Evolutionary conservation across 177 flowering plant genomes (phyloP).

Genomic region (Tripterygium wilfordii): DNA sequence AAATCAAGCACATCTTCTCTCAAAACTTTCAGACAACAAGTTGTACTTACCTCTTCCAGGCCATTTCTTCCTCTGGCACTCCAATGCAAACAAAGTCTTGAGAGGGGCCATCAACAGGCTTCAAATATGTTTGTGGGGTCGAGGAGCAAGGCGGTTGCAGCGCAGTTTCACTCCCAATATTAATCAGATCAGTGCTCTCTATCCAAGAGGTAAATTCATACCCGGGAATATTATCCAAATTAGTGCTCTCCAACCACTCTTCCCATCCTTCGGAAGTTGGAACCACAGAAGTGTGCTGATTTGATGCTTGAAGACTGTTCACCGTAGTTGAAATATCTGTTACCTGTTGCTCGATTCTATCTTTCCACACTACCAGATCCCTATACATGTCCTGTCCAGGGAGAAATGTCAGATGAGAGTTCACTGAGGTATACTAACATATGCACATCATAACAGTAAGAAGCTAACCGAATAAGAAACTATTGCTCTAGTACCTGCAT

Average conservation of each 20-base stretch:
- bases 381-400: slow-evolving; percentile 17
- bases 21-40: background rate
- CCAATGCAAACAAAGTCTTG: slow-evolving; percentile 1
- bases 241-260: slow-evolving; percentile 26
- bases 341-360: slow-evolving; percentile 24
- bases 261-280: slow-evolving; percentile 28
- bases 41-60: slow-evolving; percentile 24
- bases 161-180: slow-evolving; percentile 6
- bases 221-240: slow-evolving; percentile 14
- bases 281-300: slow-evolving; percentile 10
- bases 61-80: slow-evolving; percentile 22
- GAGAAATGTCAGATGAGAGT: slow-evolving; percentile 1
- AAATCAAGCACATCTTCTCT: background rate
- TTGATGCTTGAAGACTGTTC: slow-evolving; percentile 18
- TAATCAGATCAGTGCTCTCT: slow-evolving; percentile 11
- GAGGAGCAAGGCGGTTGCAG: slow-evolving; percentile 2
- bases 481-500: slow-evolving; percentile 22
- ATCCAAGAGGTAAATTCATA: slow-evolving; percentile 22
- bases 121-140: slow-evolving; percentile 6
- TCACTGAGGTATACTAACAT: background rate
- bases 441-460: background rate
- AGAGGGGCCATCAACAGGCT: slow-evolving; percentile 11
- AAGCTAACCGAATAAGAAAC: background rate
- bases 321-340: slow-evolving; percentile 19
- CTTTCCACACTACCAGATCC: slow-evolving; percentile 25